Evolutionary conservation across 495 filamentous ascomycete species (phyloP), one percentile per base, ranked within the genome.

Genomic region (Xylaria telfairii): DNA sequence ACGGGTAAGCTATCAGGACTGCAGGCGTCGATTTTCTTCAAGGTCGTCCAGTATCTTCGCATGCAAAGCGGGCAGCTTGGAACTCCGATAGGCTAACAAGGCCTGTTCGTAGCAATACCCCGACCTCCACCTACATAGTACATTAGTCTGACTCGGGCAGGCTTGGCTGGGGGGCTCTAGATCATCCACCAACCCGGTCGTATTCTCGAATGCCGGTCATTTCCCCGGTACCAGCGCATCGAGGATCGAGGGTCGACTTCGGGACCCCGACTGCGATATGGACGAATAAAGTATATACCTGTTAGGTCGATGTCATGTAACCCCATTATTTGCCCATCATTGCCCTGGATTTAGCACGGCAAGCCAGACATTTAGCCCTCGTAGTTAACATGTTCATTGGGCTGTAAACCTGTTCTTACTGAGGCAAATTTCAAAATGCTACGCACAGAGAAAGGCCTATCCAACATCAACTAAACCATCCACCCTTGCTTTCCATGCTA

Each of bases 121-220:
- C 47, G 46, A 28, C 46, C 44, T 34, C 46, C 46, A 53, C 44
- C 32, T 30, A 54, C 21, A 53, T 53, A 30, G 44, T 21, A 30
- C 46, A 66, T 54, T 41, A 42, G 47, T 34, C 28, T 54, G 32
- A 54, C 64, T 46, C 32, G 32, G 47, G 30, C 28, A 13, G 28
- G 5, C 42, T 34, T 28, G 13, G 39, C 15, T 65, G 26, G 24
- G 21, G 0, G 1, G 47, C 19, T 42, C 64, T 66, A 66, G 47
- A 66, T 66, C 49, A 54, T 4, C 64, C 47, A 54, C 32, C 46
- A 53, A 42, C 47, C 64, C 21, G 46, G 64, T 66, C 21, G 32
- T 26, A 4, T 5, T 28, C n/a, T 59, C 21, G 37, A 62, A 62
- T 62, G 59, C 57, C 57, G 59, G 59, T 42, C 37, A 62, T 62